A percentile compares a stretch with the other conserved stretches of the same genome.
Conservation (phyloP, 768 basidiomycete species). For the Boletus pseudo-olivaceus region DNA sequence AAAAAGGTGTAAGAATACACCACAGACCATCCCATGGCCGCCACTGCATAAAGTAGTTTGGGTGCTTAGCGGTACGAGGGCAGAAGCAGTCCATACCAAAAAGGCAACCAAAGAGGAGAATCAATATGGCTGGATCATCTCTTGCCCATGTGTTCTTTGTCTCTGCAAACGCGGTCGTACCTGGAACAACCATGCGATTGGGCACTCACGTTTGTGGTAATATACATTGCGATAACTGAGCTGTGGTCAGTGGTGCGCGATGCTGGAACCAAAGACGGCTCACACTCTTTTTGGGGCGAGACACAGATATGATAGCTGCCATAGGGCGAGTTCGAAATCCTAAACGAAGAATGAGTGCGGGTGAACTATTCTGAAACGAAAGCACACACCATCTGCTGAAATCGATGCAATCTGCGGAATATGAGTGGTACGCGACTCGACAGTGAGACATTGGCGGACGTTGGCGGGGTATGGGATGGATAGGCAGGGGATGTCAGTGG, state of each 20-base stretch:
- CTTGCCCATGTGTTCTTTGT: conserved; percentile 98
- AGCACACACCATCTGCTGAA: conserved; percentile 77
- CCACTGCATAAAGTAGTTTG: conserved; percentile 43
- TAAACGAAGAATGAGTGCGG: conserved; percentile 29
- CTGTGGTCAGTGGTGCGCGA: conserved; percentile 11
- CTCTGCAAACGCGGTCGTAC: conserved; percentile 46
- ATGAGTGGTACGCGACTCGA: conserved; percentile 71
- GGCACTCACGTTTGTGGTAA: conserved; percentile 85
- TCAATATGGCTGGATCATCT: conserved; percentile 93
- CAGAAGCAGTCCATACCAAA: conserved; percentile 42
- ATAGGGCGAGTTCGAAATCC: conserved; percentile 97
- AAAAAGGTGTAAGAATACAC: conserved; percentile 66
- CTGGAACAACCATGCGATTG: neutral
- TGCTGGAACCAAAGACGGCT: conserved; percentile 20
- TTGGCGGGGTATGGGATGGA: conserved; percentile 17
- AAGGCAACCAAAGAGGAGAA: conserved; percentile 79
- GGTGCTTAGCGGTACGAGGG: neutral
- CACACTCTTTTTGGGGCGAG: conserved; percentile 90
- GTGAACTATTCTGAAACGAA: neutral
- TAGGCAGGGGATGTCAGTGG: conserved; percentile 30
- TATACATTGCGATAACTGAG: conserved; percentile 91
- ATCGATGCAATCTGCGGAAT: conserved; percentile 73
- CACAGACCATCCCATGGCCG: conserved; percentile 82
- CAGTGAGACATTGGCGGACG: conserved; percentile 14
- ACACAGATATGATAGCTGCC: conserved; percentile 94